Base-by-base conservation (phyloP, 768 basidiomycete genomes). In the Holtermanniella nyarrowii region DNA sequence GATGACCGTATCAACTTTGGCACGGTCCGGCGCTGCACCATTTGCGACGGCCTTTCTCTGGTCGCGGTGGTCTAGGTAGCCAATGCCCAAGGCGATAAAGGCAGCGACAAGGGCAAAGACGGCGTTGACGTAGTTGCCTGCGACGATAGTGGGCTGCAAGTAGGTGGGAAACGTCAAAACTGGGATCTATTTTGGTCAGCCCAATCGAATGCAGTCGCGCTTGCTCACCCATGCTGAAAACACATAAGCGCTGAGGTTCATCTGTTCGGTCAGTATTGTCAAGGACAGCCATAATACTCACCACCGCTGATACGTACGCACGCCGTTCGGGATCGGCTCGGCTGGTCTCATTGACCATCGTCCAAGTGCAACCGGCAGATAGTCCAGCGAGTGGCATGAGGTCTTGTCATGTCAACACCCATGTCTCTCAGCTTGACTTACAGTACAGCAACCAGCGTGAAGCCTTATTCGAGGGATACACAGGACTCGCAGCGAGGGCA, bases 161-260 rank as follows among this genome's bases (percentile, higher is more conserved):
- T 56, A 48, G 13, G 62, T 64, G 1, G 62, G 62, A 55, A 61
- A 64, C 14, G 60, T 64, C 53, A 64, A 64, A 49, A 64, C 61
- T 2, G 62, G 62, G 5, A 62, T 42, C 47, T 41, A 22, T 16
- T 37, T 7, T 7, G 31, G 31, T 37, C 31, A 37, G 31, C 7
- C 31, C 16, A 5, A 23, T 7, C 45, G 25, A 27, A 46, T 46
- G 45, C 21, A 10, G n/a, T 46, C 10, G 20, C 16, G 7, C 14
- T 4, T 25, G 45, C 42, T 43, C 25, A 52, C 43, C 59, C 61
- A 63, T 4, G 62, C 62, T 1, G 57, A 56, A 50, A 60, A 60
- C 49, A 60, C 60, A 49, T 58, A 60, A 1, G 59, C 44, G 40
- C 60, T 55, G 4, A 56, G 59, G 50, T 63, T 63, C 61, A 63